These are phyloP conservation scores for Hypoxylon sp. DNA, from an alignment of 2,329 filamentous ascomycete species.

Conservation along the genomic window DNA sequence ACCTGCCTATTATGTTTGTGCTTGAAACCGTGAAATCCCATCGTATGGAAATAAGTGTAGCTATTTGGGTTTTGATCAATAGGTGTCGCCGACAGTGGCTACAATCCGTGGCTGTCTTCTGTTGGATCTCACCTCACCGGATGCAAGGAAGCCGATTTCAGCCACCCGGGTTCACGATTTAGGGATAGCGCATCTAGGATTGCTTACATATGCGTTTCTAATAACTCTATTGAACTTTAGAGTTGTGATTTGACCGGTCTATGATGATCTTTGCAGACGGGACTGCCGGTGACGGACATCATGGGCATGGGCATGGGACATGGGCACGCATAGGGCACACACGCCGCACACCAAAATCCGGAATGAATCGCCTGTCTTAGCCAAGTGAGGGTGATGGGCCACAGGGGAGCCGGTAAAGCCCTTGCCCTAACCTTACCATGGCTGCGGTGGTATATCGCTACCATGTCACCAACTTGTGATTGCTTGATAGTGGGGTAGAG, in stretches of 20 bases:
- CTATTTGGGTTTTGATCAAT: not conserved
- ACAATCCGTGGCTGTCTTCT: slow-evolving; percentile 13
- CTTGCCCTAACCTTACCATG: slow-evolving; percentile 40
- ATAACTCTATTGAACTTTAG: slow-evolving; percentile 22
- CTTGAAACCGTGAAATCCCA: slow-evolving; percentile 1
- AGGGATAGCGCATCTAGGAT: slow-evolving; percentile 22
- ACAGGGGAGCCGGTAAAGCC: slow-evolving; percentile 25
- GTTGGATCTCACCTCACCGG: slow-evolving; percentile 2
- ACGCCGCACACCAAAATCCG: slow-evolving; percentile 20
- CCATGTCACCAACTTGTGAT: slow-evolving; percentile 31
- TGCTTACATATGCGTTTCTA: slow-evolving; percentile 22
- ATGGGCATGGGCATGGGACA: slow-evolving; percentile 2
- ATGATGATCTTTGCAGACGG: slow-evolving; percentile 38
- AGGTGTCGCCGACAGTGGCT: slow-evolving; percentile 12
- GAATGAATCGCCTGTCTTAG: slow-evolving; percentile 28
- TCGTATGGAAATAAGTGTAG: not conserved
- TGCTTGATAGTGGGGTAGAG: slow-evolving; percentile 34
- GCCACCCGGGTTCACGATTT: slow-evolving; percentile 25
- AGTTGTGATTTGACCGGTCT: slow-evolving; percentile 32
- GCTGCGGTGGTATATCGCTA: slow-evolving; percentile 24
- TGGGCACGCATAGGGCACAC: not conserved
- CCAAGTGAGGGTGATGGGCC: slow-evolving; percentile 13
- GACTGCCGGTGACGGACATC: slow-evolving; percentile 33
- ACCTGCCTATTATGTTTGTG: not conserved
- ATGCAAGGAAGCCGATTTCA: slow-evolving; percentile 20